Base-by-base conservation (phyloP, 1,139 yeast species). In the Geotrichum fermentans region DNA sequence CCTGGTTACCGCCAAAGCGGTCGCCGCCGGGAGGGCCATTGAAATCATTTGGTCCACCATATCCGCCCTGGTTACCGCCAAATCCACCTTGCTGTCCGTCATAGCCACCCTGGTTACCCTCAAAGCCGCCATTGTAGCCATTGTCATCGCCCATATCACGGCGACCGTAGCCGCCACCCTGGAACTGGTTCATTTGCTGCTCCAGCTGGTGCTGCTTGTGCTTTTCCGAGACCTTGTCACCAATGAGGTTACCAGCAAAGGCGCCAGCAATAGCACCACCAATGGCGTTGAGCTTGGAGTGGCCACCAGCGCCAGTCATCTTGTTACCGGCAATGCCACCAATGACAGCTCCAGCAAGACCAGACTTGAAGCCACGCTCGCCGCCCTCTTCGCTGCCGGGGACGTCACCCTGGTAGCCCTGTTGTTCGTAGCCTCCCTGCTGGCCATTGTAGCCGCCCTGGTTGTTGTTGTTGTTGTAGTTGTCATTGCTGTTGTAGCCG, bases 221-320 rank as follows among this genome's bases (percentile, higher is more conserved):
- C 29, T 40, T 34, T 1, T 45, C 57, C 34, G 65, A 64, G 45
- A 57, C 55, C 46, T 61, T 63, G 62, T 79, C 72, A 59, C 76
- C 81, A 40, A 73, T 58, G 67, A 78, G 74, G 69, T 77, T 74
- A 47, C 81, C 84, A 43, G 74, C 74, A 56, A 78, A 58, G 29
- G 83, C 84, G 61, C 86, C 84, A 36, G 74, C 77, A 59, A 80
- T 58, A 35, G 80, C 83, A 62, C 86, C 86, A 20, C 73, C 74
- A 51, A 79, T 66, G 45, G 77, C 73, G 49, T 81, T 80, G 35
- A 79, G 59, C 17, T 72, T 74, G 17, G 77, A 70, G 66, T 79
- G 83, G 47, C 68, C 62, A 39, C 70, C 69, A 46, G 67, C 60
- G 50, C 79, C 79, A 58, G 77, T 77, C 28, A 62, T 26, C 56